Base-by-base conservation (phyloP, 179 eudicot genomes). In the Patellifolia procumbens region DNA sequence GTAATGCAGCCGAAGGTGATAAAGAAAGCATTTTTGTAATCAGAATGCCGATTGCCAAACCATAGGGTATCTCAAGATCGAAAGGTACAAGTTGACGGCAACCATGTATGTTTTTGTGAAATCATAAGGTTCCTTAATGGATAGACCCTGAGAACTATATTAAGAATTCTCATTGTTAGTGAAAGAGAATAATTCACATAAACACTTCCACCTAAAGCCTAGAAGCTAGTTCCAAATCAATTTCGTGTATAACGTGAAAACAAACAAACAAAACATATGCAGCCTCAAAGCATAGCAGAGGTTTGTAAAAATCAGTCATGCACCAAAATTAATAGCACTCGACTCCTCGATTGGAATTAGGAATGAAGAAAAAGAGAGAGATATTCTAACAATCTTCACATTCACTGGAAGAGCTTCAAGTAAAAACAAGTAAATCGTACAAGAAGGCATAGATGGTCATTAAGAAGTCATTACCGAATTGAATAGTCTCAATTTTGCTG, bases 401-500 rank as follows among this genome's bases (percentile, higher is more conserved):
- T 53, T 56, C 45, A 39, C 7, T 7, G 45, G 10, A 48, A 48
- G 20, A 48, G 52, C 16, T 39, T 39, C 0, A 6, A 39, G 45
- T 39, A 39, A n/a, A n/a, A n/a, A n/a, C n/a, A n/a, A n/a, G n/a
- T n/a, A n/a, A n/a, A n/a, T n/a, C n/a, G n/a, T n/a, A n/a, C n/a
- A n/a, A n/a, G n/a, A n/a, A n/a, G n/a, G n/a, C n/a, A n/a, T n/a
- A n/a, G 29, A 22, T 52, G 66, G 62, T 69, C 72, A 48, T 3
- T 39, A 28, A 31, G 71, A 61, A 69, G 68, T 28, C 62, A 35
- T 77, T 89, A 94, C 98, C 92, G 92, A 85, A 76, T 87, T 88
- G 63, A 94, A 77, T 11, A 92, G 69, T 76, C 86, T 89, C 86
- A 92, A 51, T 60, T 81, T 83, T 15, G 90, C 91, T 19, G 89